These are phyloP conservation scores for Gaeumannomyces tritici DNA, from an alignment of 2,329 filamentous ascomycete genomes.

Conservation along the genomic window DNA sequence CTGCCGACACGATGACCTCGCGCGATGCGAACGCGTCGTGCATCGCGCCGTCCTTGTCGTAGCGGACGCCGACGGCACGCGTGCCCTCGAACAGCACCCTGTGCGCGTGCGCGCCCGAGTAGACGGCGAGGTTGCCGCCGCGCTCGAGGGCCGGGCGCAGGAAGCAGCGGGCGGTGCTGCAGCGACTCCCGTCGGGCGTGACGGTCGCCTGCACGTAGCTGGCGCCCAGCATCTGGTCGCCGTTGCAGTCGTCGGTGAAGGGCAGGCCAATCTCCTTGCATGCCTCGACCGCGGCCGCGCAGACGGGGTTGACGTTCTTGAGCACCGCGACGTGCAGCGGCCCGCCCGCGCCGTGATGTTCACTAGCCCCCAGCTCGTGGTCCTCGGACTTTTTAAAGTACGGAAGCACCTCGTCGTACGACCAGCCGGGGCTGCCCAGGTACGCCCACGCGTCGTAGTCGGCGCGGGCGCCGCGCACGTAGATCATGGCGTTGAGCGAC, in stretches of 20 bases:
- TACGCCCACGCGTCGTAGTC: constrained; percentile 22
- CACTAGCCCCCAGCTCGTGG: constrained; percentile 20
- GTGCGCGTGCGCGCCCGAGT: constrained; percentile 26
- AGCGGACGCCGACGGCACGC: constrained; percentile 2
- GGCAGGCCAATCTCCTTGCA: constrained; percentile 30
- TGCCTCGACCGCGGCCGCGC: constrained; percentile 17
- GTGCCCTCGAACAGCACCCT: constrained; percentile 5
- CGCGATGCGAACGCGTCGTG: constrained; percentile 15
- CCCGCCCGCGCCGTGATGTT: constrained; percentile 19
- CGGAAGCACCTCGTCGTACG: constrained; percentile 18
- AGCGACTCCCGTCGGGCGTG: background rate
- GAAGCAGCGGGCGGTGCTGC: constrained; percentile 22
- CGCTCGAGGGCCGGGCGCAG: constrained; percentile 17
- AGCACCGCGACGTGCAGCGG: constrained; percentile 2
- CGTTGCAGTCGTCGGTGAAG: constrained; percentile 25
- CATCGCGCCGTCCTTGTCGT: background rate
- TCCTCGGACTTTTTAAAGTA: constrained; percentile 20
- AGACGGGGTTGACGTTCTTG: constrained; percentile 19
- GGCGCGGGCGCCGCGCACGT: constrained; percentile 14
- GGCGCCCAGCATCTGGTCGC: constrained; percentile 27
- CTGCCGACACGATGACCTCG: constrained; percentile 33
- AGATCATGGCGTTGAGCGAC: constrained; percentile 18
- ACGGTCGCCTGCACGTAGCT: constrained; percentile 15
- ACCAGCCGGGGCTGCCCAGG: constrained; percentile 19
- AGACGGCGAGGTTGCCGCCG: constrained; percentile 26